A percentile compares a stretch with the other conserved stretches of the same genome.
Evolutionary conservation across 345 rosid species (phyloP).

Genomic region (Odontarrhena argentea): DNA sequence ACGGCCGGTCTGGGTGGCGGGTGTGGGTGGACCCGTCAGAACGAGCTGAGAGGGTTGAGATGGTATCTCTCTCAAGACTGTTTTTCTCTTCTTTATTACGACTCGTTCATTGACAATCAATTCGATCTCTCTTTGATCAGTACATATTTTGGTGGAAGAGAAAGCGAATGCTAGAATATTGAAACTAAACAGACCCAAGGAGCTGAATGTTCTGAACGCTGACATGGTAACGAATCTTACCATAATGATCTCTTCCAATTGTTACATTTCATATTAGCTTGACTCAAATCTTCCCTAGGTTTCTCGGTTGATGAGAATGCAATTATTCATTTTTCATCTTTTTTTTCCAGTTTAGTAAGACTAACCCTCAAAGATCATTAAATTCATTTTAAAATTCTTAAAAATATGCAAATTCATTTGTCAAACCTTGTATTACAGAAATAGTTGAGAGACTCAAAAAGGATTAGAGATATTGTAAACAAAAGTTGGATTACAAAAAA

Average conservation of each 20-base stretch:
- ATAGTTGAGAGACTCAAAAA: too few species aligned
- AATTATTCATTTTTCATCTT: too few species aligned
- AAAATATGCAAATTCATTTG: too few species aligned
- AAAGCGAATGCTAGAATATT: conserved; percentile 51
- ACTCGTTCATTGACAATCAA: neutral
- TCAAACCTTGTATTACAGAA: too few species aligned
- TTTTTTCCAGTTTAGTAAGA: too few species aligned
- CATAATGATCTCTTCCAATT: neutral
- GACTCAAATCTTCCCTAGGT: conserved; percentile 42
- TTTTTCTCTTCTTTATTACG: neutral
- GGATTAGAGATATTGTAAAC: too few species aligned
- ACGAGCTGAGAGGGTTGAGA: too few species aligned
- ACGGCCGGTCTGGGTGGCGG: too few species aligned
- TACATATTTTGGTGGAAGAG: conserved; percentile 62
- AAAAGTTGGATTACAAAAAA: too few species aligned
- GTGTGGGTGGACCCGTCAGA: too few species aligned
- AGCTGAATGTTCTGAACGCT: conserved; percentile 62
- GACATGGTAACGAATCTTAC: conserved; percentile 53
- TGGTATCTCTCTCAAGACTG: conserved; percentile 24
- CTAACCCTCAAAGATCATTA: too few species aligned
- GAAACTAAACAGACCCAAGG: conserved; percentile 69
- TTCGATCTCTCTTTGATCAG: conserved; percentile 25
- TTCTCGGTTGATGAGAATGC: conserved; percentile 43
- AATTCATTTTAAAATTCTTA: too few species aligned
- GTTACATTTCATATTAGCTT: conserved; percentile 1